These are phyloP conservation scores for Euphorbia schlechtendalii DNA, from an alignment of 441 rosid genomes.

Conservation along the genomic window DNA sequence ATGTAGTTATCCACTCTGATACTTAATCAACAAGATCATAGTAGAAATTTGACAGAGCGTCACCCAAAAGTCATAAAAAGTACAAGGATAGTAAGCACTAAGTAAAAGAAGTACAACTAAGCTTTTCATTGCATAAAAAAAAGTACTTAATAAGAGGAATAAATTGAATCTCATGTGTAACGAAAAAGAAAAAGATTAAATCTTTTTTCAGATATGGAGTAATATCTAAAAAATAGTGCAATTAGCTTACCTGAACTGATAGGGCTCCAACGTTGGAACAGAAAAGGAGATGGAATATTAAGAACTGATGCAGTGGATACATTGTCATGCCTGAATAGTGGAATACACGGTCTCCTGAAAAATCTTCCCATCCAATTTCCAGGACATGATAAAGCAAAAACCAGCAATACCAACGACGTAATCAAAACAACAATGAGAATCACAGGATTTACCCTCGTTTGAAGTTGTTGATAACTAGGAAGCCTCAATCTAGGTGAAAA, in stretches of 20 bases:
- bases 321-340: constrained; percentile 64
- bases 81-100: background rate
- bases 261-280: constrained; percentile 87
- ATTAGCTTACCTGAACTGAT: constrained; percentile 52
- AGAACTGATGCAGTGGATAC: constrained; percentile 61
- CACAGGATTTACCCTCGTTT: constrained; percentile 59
- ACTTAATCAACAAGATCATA: background rate
- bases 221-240: background rate
- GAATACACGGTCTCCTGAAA: constrained; percentile 67
- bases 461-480: constrained; percentile 50
- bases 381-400: constrained; percentile 66
- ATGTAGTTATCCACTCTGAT: background rate
- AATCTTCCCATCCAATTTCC: constrained; percentile 64
- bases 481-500: constrained; percentile 56
- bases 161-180: background rate
- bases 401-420: constrained; percentile 58
- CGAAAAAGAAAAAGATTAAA: no score
- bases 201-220: background rate
- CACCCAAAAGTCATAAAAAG: background rate
- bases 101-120: background rate
- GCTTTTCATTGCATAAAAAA: background rate
- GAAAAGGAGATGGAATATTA: constrained; percentile 69
- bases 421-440: constrained; percentile 50
- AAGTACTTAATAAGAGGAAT: background rate
- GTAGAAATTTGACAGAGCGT: background rate